Evolutionary conservation across 2,329 filamentous ascomycete genomes (phyloP).

Genomic region (Penicillium paneum): DNA sequence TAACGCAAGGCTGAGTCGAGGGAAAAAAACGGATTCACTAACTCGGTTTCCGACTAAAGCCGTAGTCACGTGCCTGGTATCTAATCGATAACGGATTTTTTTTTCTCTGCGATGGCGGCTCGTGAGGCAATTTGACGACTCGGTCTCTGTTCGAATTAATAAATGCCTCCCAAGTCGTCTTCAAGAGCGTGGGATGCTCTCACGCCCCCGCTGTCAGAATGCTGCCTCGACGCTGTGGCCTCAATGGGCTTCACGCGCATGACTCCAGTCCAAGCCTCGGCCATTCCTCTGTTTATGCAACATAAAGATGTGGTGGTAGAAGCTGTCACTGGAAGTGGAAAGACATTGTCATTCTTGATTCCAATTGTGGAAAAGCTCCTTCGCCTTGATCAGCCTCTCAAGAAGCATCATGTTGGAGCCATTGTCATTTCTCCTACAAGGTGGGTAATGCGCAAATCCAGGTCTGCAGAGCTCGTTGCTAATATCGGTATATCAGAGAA

Average conservation of each 20-base stretch:
- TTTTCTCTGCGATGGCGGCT: slow-evolving; percentile 16
- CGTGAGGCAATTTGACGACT: slow-evolving; percentile 1
- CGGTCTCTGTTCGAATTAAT: not conserved
- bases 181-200: slow-evolving; percentile 65
- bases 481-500: slow-evolving; percentile 55
- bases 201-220: slow-evolving; percentile 70
- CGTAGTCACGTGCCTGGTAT: slow-evolving; percentile 30
- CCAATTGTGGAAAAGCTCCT: slow-evolving; percentile 80
- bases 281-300: slow-evolving; percentile 80
- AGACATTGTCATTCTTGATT: slow-evolving; percentile 82
- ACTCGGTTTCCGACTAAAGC: slow-evolving; percentile 17
- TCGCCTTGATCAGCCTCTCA: slow-evolving; percentile 74
- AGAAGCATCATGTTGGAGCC: slow-evolving; percentile 83
- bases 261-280: slow-evolving; percentile 92
- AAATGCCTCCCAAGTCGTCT: slow-evolving; percentile 45
- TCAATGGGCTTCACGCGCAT: slow-evolving; percentile 83
- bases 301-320: slow-evolving; percentile 93
- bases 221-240: slow-evolving; percentile 78
- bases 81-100: slow-evolving; percentile 35
- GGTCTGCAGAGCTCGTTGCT: not conserved
- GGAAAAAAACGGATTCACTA: slow-evolving; percentile 16
- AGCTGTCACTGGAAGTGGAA: slow-evolving; percentile 87
- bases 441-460: slow-evolving; percentile 27
- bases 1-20: slow-evolving; percentile 9
- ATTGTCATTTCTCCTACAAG: slow-evolving; percentile 87